A percentile compares a stretch with the other conserved stretches of the same genome.
These are phyloP conservation scores for Phaffomyces thermotolerans DNA, from an alignment of 805 yeast genomes.

Conservation along the genomic window DNA sequence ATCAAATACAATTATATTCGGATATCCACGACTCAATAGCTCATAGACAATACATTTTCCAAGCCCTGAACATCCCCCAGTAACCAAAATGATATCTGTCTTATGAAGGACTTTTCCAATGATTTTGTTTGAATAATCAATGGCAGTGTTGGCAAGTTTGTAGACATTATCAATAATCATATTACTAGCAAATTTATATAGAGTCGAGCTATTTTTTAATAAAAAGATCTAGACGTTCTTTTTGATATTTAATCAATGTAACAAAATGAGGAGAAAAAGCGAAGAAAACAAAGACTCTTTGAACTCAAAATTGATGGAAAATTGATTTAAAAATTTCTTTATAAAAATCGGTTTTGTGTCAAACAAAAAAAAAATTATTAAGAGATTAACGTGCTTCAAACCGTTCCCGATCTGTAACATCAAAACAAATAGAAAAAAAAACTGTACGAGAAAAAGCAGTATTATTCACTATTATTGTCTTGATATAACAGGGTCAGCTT, in stretches of 20 bases:
- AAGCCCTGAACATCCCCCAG: conserved; percentile 81
- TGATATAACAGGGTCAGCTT: no score
- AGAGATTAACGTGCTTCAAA: neutral
- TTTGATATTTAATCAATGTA: neutral
- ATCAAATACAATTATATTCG: conserved; percentile 61
- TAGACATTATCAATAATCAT: conserved; percentile 3
- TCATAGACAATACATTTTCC: conserved; percentile 55
- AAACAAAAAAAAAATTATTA: no score
- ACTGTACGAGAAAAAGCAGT: neutral
- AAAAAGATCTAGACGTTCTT: neutral
- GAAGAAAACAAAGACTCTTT: neutral
- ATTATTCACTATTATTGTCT: neutral
- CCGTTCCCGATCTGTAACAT: neutral
- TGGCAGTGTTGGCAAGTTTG: conserved; percentile 1
- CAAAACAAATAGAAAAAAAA: neutral
- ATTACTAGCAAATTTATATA: neutral
- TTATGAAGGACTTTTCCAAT: conserved; percentile 50
- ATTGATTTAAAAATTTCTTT: neutral
- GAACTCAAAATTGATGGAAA: neutral
- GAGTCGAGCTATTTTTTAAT: no score
- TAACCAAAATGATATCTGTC: conserved; percentile 60
- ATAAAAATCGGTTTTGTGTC: neutral
- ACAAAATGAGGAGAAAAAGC: neutral
- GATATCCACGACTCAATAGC: conserved; percentile 37
- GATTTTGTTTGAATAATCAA: conserved; percentile 21